Evolutionary conservation across 192 early-diverging fungal species (phyloP), one percentile per base, ranked within the genome.

Genomic region (Rhizoclosmatium sp.): DNA sequence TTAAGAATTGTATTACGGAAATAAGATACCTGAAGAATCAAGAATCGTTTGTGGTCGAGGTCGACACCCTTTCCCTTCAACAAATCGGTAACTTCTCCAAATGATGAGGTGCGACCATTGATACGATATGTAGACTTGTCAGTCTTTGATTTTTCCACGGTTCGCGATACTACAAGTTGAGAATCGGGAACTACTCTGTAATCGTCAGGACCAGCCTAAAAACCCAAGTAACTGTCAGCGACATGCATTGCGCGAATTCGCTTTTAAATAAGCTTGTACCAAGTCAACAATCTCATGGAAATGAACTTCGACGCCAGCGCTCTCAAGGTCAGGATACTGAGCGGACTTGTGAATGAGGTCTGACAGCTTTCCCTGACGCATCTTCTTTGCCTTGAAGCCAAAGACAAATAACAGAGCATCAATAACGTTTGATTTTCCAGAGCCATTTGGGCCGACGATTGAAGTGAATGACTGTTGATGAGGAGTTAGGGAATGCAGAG

Each of bases 371-470:
- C 90, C 94, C 80, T 99, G 98, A 47, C 96, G 90, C 89, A 99
- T 95, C 83, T 98, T 99, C 86, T 92, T 95, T 3, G 98, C 96
- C 59, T 95, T 90, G 86, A 95, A 98, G 19, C 98, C 98, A 92
- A 99, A 99, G 48, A 99, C 98, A 83, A 99, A 99, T 44, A 99
- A 83, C 64, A 99, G 86, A 0, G 96, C 93, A 79, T 99, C 98
- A 71, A 99, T 99, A 12, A 99, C 98, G 78, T 99, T 99, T 41
- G 95, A 97, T 87, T 99, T 99, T 59, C 97, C 98, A 12, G 95
- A 97, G 44, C 97, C 97, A 71, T 99, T 99, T 2, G 96, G 98
- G 3, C 98, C 98, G 12, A 99, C 97, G 64, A 99, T 89, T 4
- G 83, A 91, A 59, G 87, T 91, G 83, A 94, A 94, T 9, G 91